Percentiles rank a stretch among this genome's conserved stretches.
Conservation (phyloP, 2,329 filamentous ascomycete species). For the Calonectria pteridis region DNA sequence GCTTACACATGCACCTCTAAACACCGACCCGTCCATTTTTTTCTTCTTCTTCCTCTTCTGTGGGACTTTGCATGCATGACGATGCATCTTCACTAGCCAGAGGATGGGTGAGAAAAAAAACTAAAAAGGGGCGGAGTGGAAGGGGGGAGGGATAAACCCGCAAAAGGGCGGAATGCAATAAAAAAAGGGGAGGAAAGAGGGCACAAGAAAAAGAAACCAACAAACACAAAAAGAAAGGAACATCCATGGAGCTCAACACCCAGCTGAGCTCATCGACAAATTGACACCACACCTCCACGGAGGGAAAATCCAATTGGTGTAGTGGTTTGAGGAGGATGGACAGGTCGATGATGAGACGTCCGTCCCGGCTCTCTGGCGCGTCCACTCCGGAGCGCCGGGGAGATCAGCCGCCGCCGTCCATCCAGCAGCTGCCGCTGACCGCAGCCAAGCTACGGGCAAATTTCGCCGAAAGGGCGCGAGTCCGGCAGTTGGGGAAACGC, state of each 20-base stretch:
- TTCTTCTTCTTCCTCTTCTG: background rate
- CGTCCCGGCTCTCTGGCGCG: slow-evolving; percentile 4
- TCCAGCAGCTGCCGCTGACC: background rate
- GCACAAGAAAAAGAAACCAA: background rate
- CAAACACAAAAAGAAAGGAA: background rate
- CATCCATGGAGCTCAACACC: background rate
- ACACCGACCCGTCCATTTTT: background rate
- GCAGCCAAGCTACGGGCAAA: background rate
- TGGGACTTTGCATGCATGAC: slow-evolving; percentile 4
- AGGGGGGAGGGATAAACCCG: background rate
- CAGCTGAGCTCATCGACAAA: background rate
- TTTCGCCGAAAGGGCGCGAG: background rate
- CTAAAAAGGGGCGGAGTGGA: background rate
- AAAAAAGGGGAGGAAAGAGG: slow-evolving; percentile 5
- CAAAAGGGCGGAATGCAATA: background rate
- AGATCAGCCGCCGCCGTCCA: background rate
- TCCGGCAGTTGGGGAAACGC: slow-evolving; percentile 9
- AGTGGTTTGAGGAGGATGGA: background rate
- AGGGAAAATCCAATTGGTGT: background rate
- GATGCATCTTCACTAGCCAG: slow-evolving; percentile 6
- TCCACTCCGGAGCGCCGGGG: background rate
- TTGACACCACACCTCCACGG: background rate
- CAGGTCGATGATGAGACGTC: background rate
- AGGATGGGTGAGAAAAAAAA: background rate
- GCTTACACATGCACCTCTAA: background rate